Base-by-base conservation (phyloP, 2,329 filamentous ascomycete species). In the Aspergillus sp. region DNA sequence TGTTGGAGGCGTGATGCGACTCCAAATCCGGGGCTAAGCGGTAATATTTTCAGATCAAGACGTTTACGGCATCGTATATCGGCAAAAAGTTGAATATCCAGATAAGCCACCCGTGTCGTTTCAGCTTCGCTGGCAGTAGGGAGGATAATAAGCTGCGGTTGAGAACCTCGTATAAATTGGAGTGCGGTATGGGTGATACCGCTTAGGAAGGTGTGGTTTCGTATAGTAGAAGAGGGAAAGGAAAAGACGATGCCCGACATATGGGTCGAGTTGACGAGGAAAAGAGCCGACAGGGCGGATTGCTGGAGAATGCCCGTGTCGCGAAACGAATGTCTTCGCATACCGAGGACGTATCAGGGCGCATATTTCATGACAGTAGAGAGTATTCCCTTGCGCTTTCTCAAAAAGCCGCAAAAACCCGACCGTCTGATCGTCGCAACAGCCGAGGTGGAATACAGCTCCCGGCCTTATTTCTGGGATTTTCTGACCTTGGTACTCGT, bases 401-500 rank as follows among this genome's bases (percentile, higher is more conserved):
- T 59, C 58, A 60, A 55, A 59, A 54, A 61, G 64, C 49, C 57
- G 52, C n/a, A 58, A 47, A 56, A 49, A 47, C 57, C 61, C 55
- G 56, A 63, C 54, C 55, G 54, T 61, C 54, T 59, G 53, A 54
- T 55, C 59, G 49, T 60, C 58, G 36, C 47, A 53, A 55, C 51
- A 52, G 45, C 39, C 56, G 42, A 53, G 56, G 55, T 49, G 29
- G 24, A 39, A 49, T 29, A 36, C 12, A 32, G 54, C 45, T 49
- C 22, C 54, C 57, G 52, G 56, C 59, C 14, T 62, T 74, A 77
- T 67, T 77, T 77, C 57, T 75, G 71, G 49, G 70, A 71, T 64
- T 77, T 78, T 69, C 83, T 86, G 63, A 76, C 75, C 69, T 84
- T 84, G 39, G 78, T 77, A 55, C 82, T 81, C 57, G 79, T 79